These are phyloP conservation scores for Boletellus emodensis DNA, from an alignment of 768 basidiomycete species.

Conservation along the genomic window DNA sequence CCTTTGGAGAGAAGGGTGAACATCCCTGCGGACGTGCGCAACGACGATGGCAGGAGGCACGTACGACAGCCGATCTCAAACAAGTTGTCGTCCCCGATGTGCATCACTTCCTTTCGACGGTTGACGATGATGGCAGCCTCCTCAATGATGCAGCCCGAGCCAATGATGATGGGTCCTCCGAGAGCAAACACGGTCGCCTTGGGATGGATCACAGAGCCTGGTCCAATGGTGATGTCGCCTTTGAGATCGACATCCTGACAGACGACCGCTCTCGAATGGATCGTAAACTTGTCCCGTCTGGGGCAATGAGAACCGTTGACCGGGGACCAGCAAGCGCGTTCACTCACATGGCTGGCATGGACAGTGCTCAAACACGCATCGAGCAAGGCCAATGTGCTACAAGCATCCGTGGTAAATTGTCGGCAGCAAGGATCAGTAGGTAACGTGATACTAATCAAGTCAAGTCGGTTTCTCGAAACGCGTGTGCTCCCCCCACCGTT, in stretches of 20 bases:
- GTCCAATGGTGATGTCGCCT: slow-evolving; percentile 90
- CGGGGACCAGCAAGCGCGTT: background rate
- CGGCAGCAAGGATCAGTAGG: slow-evolving; percentile 17
- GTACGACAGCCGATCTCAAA: slow-evolving; percentile 92
- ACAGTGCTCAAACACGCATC: slow-evolving; percentile 1
- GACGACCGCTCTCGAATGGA: slow-evolving; percentile 87
- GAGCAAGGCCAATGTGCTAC: background rate
- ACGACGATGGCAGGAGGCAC: slow-evolving; percentile 30
- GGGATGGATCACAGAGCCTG: slow-evolving; percentile 90
- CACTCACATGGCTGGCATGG: slow-evolving; percentile 31
- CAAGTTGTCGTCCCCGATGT: slow-evolving; percentile 88
- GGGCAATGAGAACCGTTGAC: background rate
- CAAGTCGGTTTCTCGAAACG: slow-evolving; percentile 29
- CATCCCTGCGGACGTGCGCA: background rate
- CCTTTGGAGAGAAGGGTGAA: slow-evolving; percentile 42
- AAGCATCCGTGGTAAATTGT: slow-evolving; percentile 14
- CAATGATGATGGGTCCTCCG: slow-evolving; percentile 87
- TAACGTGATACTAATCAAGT: slow-evolving; percentile 22
- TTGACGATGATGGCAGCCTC: slow-evolving; percentile 90
- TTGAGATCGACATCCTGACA: slow-evolving; percentile 93
- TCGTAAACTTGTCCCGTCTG: slow-evolving; percentile 85
- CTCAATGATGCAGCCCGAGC: slow-evolving; percentile 85
- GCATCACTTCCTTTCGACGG: slow-evolving; percentile 84
- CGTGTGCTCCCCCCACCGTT: slow-evolving; percentile 36
- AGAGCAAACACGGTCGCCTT: slow-evolving; percentile 92